Base-by-base conservation (phyloP, 2,329 filamentous ascomycete species). In the Phyllosticta citribraziliensis region DNA sequence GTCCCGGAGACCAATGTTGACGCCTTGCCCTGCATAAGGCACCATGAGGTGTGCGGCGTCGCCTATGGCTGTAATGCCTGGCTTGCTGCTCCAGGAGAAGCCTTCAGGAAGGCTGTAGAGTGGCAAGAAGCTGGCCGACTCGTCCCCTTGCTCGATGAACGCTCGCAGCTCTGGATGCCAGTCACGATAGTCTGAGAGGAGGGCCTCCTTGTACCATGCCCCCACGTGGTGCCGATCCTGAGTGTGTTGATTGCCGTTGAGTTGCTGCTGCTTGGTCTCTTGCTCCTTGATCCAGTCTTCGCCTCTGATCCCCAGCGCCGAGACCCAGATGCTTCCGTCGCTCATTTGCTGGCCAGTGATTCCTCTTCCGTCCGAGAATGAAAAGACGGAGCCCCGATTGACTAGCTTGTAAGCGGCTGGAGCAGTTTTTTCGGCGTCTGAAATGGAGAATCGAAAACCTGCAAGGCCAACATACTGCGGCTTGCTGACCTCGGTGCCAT, bases 21-120 rank as follows among this genome's bases (percentile, higher is more conserved):
- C 73, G 2, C 74, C 74, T 25, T 75, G 72, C 0, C 73, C 74
- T 2, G 66, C 67, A 58, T 70, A 74, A 1, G 70, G 69, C 0
- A 72, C 74, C 71, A 75, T 74, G 4, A 76, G 63, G 63, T 77
- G 74, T 14, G 74, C 74, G 14, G 75, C 73, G 58, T 77, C 75
- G 4, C 75, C 76, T 1, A 78, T 65, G 0, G 77, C 64, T 2
- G 75, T 77, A 10, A 77, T 64, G 4, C 75, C 74, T 4, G 65
- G 61, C 47, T 64, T 66, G 61, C 75, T 72, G 14, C 67, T 56
- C 74, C 74, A 78, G 2, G 50, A 64, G 62, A 71, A 69, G 2
- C 74, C 75, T 3, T 75, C 67, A 0, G 75, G 74, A 0, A 77
- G 67, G 69, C 75, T 75, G 65, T 72, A 75, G 33, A 59, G 30